phyloP scores from a whole-genome alignment of 495 filamentous ascomycete species.

The Penicillium robsamsonii region DNA sequence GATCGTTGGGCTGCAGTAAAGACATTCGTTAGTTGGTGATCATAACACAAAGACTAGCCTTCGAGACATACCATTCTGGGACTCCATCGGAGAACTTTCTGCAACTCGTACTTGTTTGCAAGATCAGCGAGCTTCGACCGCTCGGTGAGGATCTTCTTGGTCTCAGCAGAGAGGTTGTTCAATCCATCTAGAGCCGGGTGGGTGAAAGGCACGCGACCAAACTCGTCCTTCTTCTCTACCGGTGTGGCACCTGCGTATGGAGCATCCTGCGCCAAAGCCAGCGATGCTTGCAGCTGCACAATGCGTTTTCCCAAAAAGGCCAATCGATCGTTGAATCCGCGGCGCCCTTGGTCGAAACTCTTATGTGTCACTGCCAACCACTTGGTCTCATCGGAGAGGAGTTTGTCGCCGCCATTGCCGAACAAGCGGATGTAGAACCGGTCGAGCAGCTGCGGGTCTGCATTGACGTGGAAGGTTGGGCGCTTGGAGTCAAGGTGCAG shows the following conservation, averaged over 20 bases:
- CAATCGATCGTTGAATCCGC: slow-evolving; percentile 91
- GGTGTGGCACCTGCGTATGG: slow-evolving; percentile 18
- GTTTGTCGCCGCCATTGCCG: slow-evolving; percentile 62
- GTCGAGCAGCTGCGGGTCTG: slow-evolving; percentile 69
- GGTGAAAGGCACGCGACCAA: slow-evolving; percentile 62
- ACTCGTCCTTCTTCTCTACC: slow-evolving; percentile 26
- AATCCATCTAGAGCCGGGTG: slow-evolving; percentile 73
- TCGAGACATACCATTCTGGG: slow-evolving; percentile 61
- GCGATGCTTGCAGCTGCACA: slow-evolving; percentile 70
- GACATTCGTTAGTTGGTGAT: slow-evolving; percentile 5
- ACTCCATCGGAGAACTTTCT: slow-evolving; percentile 79
- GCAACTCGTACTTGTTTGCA: slow-evolving; percentile 65
- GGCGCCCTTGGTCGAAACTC: slow-evolving; percentile 92
- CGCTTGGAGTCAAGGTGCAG: slow-evolving; percentile 46
- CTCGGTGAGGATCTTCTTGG: slow-evolving; percentile 55
- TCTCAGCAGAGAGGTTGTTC: slow-evolving; percentile 58
- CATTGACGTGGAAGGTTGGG: slow-evolving; percentile 65
- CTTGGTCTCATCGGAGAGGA: slow-evolving; percentile 87
- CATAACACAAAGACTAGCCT: not conserved
- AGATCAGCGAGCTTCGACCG: slow-evolving; percentile 62
- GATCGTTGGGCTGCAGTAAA: slow-evolving; percentile 61
- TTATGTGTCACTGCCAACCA: slow-evolving; percentile 98
- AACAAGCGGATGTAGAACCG: slow-evolving; percentile 69
- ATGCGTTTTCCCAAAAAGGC: slow-evolving; percentile 85
- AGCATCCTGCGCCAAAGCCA: slow-evolving; percentile 61